These are phyloP conservation scores for Mytilinidion resinicola DNA, from an alignment of 495 filamentous ascomycete species.

Conservation along the genomic window DNA sequence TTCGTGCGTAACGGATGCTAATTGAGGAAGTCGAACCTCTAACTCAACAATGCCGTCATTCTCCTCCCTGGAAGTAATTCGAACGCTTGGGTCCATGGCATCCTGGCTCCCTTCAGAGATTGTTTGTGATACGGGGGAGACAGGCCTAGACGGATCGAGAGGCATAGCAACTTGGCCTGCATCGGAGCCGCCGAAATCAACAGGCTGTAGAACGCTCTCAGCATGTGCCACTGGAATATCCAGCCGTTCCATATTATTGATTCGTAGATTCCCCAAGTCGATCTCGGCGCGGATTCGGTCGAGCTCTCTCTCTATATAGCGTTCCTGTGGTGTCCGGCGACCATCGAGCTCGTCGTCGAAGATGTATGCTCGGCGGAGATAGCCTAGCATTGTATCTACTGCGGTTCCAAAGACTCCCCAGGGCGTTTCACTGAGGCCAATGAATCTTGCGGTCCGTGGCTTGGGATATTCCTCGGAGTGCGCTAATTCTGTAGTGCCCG, in stretches of 20 bases:
- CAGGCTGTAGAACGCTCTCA: not conserved
- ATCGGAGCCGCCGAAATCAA: not conserved
- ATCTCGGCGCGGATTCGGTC: not conserved
- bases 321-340: not conserved
- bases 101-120: slow-evolving; percentile 17
- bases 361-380: slow-evolving; percentile 12
- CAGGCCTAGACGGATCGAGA: not conserved
- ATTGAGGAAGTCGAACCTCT: slow-evolving; percentile 22
- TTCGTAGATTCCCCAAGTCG: not conserved
- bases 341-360: not conserved
- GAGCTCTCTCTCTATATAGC: not conserved
- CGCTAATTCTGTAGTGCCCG: slow-evolving; percentile 10
- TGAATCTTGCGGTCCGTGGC: slow-evolving; percentile 1
- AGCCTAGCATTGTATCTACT: slow-evolving; percentile 6
- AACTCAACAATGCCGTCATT: slow-evolving; percentile 24
- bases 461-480: slow-evolving; percentile 5
- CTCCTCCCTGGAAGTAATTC: slow-evolving; percentile 24
- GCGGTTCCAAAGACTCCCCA: slow-evolving; percentile 1
- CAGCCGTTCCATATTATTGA: slow-evolving; percentile 10
- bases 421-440: slow-evolving; percentile 1
- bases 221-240: slow-evolving; percentile 2
- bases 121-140: slow-evolving; percentile 13
- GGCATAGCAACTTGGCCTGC: not conserved
- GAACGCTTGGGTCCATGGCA: slow-evolving; percentile 19
- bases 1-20: slow-evolving; percentile 6